Evolutionary conservation across 192 early-diverging fungal genomes (phyloP).

Genomic region (Diversispora eburnea): DNA sequence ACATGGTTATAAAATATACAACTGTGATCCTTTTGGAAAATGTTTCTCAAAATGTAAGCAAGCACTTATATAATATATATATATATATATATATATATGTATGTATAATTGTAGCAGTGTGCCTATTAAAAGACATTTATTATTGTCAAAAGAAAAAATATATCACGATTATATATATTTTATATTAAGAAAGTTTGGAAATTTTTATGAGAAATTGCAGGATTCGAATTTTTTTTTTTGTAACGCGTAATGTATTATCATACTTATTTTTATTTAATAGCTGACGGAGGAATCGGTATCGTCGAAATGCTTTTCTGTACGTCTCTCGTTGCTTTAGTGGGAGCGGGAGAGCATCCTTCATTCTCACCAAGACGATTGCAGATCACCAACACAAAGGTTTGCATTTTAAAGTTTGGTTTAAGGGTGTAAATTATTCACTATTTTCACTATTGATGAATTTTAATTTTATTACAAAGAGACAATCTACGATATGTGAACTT

Average conservation of each 20-base stretch:
- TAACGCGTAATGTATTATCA: slow-evolving; percentile 1
- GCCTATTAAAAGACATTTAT: no score
- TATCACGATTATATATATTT: no score
- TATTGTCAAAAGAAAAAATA: no score
- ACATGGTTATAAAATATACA: slow-evolving; percentile 93
- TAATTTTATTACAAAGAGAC: slow-evolving; percentile 51
- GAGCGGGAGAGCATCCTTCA: slow-evolving; percentile 83
- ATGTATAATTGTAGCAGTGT: background rate
- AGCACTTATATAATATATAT: background rate
- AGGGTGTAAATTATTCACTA: no score
- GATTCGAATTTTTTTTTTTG: background rate
- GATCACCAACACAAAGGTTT: slow-evolving; percentile 95
- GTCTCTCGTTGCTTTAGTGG: slow-evolving; percentile 93
- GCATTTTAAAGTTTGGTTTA: slow-evolving; percentile 1
- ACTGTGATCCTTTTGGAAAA: slow-evolving; percentile 95
- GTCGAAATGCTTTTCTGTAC: slow-evolving; percentile 98
- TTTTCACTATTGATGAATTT: no score
- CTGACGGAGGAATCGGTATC: slow-evolving; percentile 86
- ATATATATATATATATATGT: no score
- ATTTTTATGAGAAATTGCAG: background rate
- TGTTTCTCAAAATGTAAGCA: slow-evolving; percentile 78
- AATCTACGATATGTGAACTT: slow-evolving; percentile 96
- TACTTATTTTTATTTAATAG: slow-evolving; percentile 33
- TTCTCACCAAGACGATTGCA: slow-evolving; percentile 87
- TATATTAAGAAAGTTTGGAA: no score